Evolutionary conservation across 768 basidiomycete species (phyloP).

Genomic region (Rhodotorula taiwanensis): DNA sequence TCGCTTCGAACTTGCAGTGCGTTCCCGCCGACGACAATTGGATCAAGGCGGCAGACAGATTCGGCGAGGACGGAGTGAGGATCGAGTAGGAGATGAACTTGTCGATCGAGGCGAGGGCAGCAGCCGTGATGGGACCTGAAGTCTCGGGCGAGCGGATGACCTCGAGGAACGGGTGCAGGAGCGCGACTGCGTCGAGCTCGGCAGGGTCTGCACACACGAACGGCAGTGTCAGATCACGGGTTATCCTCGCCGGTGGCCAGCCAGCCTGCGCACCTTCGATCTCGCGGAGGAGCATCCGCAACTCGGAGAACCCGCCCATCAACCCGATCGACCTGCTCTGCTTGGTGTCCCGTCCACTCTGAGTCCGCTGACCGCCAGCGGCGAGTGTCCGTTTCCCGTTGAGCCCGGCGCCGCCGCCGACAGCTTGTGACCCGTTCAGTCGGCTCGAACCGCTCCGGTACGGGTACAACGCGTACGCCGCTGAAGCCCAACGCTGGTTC

Average conservation of each 20-base stretch:
- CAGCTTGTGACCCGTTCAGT: neutral
- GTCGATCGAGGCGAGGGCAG: slow-evolving; percentile 78
- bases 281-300: slow-evolving; percentile 67
- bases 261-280: slow-evolving; percentile 54
- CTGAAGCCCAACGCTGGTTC: slow-evolving; percentile 86
- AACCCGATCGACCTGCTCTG: slow-evolving; percentile 44
- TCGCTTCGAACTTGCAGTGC: slow-evolving; percentile 96
- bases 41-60: slow-evolving; percentile 60
- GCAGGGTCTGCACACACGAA: slow-evolving; percentile 18
- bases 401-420: neutral
- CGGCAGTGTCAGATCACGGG: too few relatives aligned
- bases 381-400: too few relatives aligned
- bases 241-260: slow-evolving; percentile 46
- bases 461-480: slow-evolving; percentile 37
- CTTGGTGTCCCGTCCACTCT: too few relatives aligned
- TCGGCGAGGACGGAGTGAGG: slow-evolving; percentile 55
- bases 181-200: slow-evolving; percentile 41
- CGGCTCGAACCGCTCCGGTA: slow-evolving; percentile 16
- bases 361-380: too few relatives aligned
- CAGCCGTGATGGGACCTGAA: slow-evolving; percentile 94
- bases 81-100: slow-evolving; percentile 75
- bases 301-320: slow-evolving; percentile 80
- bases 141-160: slow-evolving; percentile 89
- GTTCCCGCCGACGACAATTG: slow-evolving; percentile 84
- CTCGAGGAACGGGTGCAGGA: slow-evolving; percentile 83